Conservation (phyloP, 139 green algal genomes). For the Marvania coccoides region DNA sequence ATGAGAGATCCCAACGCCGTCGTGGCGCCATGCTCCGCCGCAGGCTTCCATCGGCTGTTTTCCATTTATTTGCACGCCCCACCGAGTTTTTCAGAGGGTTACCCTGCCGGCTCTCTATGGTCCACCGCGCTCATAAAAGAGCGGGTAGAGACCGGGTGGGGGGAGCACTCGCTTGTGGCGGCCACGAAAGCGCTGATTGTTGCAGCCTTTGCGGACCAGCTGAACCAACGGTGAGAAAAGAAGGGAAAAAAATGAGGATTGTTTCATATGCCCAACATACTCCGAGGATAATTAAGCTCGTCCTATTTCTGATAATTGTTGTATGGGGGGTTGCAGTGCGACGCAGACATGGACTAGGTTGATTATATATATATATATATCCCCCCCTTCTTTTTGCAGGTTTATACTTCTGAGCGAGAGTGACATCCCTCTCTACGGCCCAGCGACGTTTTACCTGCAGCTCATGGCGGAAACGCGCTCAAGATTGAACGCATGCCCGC, state of each 20-base stretch:
- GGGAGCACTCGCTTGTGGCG: neutral
- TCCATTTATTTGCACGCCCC: neutral
- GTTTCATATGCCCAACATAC: too few species aligned
- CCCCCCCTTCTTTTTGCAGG: neutral
- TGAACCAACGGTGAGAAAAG: neutral
- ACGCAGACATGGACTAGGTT: neutral
- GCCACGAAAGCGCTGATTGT: neutral
- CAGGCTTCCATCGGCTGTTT: neutral
- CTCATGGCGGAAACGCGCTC: conserved; percentile 1
- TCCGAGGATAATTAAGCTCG: neutral
- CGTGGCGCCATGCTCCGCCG: too few species aligned
- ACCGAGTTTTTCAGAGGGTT: neutral
- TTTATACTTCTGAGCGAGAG: conserved; percentile 18
- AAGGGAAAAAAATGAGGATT: neutral
- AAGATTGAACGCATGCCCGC: neutral
- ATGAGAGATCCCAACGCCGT: neutral
- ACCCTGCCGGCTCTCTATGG: neutral
- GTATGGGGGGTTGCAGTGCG: neutral
- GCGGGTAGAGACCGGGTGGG: neutral
- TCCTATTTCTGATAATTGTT: neutral
- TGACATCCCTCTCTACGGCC: conserved; percentile 23
- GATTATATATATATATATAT: neutral
- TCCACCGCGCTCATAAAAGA: neutral
- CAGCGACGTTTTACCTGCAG: conserved; percentile 18
- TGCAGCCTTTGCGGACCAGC: neutral